Evolutionary conservation across 129 eudicot genomes (phyloP), one percentile per base, ranked within the genome.

Genomic region (Tagetes patula): DNA sequence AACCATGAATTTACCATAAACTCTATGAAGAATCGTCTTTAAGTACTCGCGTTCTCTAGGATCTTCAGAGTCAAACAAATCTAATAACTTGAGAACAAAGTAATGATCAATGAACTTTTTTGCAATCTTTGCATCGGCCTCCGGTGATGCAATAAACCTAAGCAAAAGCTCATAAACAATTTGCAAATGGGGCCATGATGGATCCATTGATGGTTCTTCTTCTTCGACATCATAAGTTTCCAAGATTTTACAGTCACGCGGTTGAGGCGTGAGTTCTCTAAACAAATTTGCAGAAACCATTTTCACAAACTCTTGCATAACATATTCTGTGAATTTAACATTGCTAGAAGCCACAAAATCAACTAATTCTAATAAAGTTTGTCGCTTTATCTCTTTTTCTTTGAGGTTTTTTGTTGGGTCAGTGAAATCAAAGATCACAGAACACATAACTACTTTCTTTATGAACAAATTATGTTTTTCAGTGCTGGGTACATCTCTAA

Each of bases 171-270:
- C 98, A 37, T 89, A 92, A 4, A 92, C 90, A 67, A 89, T 85
- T 58, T 92, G 96, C 80, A 92, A 79, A 76, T 92, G 98, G 8
- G 96, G 82, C 98, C 98, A 92, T 2, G 96, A 77, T 12, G 96
- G 96, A 74, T 92, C 98, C 96, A 92, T 89, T 8, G 83, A 78
- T 3, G 91, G 96, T 54, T 92, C 98, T 64, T 92, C 98, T 52
- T 92, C 98, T 79, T 92, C 98, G 69, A 87, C 48, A 60, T 89
- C 95, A 54, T 85, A 78, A 34, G 88, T 86, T 41, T 82, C 95
- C 79, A 84, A 20, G 59, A 87, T 55, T 75, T 84, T 82, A 85
- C 75, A 80, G 55, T 87, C 96, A 10, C 83, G 90, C 39, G 90
- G 90, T 78, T 84, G 98, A 53, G 96, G 90, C 55, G 81, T 80